These are phyloP conservation scores for Boechera stricta DNA, from an alignment of 345 rosid genomes.

Conservation along the genomic window DNA sequence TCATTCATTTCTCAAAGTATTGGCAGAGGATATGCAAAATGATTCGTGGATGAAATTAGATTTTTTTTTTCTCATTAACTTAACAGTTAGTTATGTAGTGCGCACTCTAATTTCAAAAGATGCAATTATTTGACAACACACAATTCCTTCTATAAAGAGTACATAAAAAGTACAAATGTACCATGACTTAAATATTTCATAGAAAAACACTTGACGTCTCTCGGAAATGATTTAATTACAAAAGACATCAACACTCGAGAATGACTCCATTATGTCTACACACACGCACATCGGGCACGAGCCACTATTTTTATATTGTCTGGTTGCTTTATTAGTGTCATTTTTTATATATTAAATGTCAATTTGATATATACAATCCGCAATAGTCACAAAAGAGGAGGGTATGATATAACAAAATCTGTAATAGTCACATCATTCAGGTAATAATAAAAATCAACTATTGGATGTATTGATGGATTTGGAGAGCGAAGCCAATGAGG, in stretches of 20 bases:
- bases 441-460: neutral
- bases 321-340: conserved; percentile 14
- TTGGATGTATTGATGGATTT: conserved; percentile 7
- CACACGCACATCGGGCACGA: conserved; percentile 37
- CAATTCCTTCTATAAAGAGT: conserved; percentile 32
- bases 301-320: conserved; percentile 32
- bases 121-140: conserved; percentile 13
- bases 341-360: neutral
- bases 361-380: neutral
- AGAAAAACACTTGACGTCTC: conserved; percentile 30
- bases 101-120: conserved; percentile 36
- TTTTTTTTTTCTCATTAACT: neutral
- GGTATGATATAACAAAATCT: neutral
- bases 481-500: neutral
- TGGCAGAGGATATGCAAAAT: conserved; percentile 21
- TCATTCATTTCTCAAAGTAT: conserved; percentile 15
- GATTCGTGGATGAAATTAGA: conserved; percentile 29
- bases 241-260: conserved; percentile 24
- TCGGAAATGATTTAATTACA: conserved; percentile 18
- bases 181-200: conserved; percentile 24
- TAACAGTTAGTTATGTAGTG: conserved; percentile 31
- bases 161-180: conserved; percentile 42
- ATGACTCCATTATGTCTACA: conserved; percentile 46
- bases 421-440: conserved; percentile 14
- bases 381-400: neutral